These are phyloP conservation scores for Striga hermonthica DNA, from an alignment of 305 asterid genomes.

Conservation along the genomic window DNA sequence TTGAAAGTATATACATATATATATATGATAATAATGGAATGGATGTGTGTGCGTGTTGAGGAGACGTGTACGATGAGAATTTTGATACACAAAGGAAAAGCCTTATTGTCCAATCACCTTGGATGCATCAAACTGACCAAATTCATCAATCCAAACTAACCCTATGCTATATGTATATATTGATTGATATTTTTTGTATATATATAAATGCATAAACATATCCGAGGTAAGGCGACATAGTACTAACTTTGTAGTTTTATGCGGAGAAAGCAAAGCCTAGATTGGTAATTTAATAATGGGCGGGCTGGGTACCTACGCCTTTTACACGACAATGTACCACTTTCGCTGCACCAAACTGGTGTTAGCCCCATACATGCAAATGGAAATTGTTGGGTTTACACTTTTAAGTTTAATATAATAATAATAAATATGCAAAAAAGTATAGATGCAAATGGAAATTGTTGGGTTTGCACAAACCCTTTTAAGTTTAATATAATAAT, in stretches of 20 bases:
- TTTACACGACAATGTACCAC: slow-evolving; percentile 1
- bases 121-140: not conserved
- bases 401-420: no score
- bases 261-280: not conserved
- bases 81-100: slow-evolving; percentile 53
- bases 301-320: not conserved
- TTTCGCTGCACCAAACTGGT: not conserved
- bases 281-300: slow-evolving; percentile 23
- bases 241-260: slow-evolving; percentile 30
- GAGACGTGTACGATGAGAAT: slow-evolving; percentile 55
- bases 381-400: no score
- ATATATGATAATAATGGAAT: not conserved
- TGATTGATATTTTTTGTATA: not conserved
- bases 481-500: no score
- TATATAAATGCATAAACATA: not conserved
- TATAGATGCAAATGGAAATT: no score
- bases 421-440: no score
- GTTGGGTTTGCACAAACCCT: no score
- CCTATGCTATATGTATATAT: no score
- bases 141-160: no score
- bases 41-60: slow-evolving; percentile 28
- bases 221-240: slow-evolving; percentile 28
- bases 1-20: slow-evolving; percentile 24
- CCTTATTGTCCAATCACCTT: slow-evolving; percentile 43
- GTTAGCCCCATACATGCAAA: not conserved